Conservation (phyloP, 495 filamentous ascomycete species). For the Annulohypoxylon maeteangense region DNA sequence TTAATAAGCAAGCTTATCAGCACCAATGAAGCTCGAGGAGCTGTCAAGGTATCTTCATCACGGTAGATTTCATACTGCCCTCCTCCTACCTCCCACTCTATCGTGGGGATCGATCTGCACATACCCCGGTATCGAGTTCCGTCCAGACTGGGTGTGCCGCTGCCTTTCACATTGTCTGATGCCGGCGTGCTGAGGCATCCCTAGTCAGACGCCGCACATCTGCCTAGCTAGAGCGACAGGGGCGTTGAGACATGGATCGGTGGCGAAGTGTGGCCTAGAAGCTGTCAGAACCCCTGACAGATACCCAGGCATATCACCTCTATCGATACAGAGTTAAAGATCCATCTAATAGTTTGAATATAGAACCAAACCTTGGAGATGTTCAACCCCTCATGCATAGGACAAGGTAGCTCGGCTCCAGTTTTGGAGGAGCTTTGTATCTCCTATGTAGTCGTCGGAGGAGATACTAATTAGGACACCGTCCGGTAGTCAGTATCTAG, state of each 20-base stretch:
- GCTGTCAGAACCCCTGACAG: slow-evolving; percentile 18
- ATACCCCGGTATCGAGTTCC: slow-evolving; percentile 15
- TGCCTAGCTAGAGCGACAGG: background rate
- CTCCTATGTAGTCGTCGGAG: slow-evolving; percentile 22
- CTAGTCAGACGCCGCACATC: slow-evolving; percentile 19
- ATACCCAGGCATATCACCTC: slow-evolving; percentile 11
- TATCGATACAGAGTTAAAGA: background rate
- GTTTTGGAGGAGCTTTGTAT: slow-evolving; percentile 16
- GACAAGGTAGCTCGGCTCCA: slow-evolving; percentile 19
- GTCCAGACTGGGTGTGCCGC: slow-evolving; percentile 19
- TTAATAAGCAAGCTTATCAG: slow-evolving; percentile 1
- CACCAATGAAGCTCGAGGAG: background rate
- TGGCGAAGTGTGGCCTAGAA: slow-evolving; percentile 32
- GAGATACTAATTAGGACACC: slow-evolving; percentile 7
- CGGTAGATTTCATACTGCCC: slow-evolving; percentile 2
- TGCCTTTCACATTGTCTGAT: slow-evolving; percentile 11
- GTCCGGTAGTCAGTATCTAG: background rate
- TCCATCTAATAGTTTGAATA: slow-evolving; percentile 11
- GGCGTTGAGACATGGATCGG: slow-evolving; percentile 28
- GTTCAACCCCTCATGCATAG: slow-evolving; percentile 23
- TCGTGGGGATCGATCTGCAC: slow-evolving; percentile 32
- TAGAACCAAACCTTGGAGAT: background rate
- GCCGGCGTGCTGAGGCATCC: slow-evolving; percentile 2
- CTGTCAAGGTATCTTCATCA: slow-evolving; percentile 11
- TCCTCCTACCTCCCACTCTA: slow-evolving; percentile 15